These are phyloP conservation scores for Aspergillus floridensis DNA, from an alignment of 2,329 filamentous ascomycete genomes.

Conservation along the genomic window DNA sequence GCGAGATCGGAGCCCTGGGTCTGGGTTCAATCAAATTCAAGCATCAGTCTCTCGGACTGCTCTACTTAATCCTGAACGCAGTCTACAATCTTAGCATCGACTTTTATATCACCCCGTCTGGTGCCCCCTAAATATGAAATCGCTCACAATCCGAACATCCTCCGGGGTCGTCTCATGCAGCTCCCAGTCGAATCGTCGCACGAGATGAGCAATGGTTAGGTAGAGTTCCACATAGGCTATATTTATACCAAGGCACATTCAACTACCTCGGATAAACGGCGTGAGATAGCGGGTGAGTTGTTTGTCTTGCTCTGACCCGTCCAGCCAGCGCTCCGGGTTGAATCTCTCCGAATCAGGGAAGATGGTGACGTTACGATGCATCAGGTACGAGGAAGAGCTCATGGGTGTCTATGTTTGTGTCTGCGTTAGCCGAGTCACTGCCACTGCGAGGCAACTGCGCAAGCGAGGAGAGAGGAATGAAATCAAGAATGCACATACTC, in stretches of 20 bases:
- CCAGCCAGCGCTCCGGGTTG: conserved; percentile 27
- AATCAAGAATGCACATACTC: conserved; percentile 13
- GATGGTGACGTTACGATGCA: conserved; percentile 23
- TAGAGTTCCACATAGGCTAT: conserved; percentile 33
- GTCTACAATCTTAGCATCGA: too few relatives aligned
- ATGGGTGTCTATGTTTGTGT: conserved; percentile 28
- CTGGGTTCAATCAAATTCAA: too few relatives aligned
- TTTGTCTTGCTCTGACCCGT: conserved; percentile 16
- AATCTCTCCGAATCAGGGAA: conserved; percentile 28
- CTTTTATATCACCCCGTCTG: too few relatives aligned
- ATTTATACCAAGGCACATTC: conserved; percentile 26
- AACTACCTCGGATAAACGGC: conserved; percentile 26
- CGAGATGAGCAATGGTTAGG: conserved; percentile 23
- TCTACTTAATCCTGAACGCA: too few relatives aligned
- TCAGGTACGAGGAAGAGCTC: conserved; percentile 32
- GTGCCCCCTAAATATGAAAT: conserved; percentile 3
- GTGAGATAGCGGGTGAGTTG: conserved; percentile 23
- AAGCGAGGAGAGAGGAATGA: too few relatives aligned
- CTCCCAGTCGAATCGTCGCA: conserved; percentile 27
- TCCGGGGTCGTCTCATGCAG: conserved; percentile 26
- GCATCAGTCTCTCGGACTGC: too few relatives aligned
- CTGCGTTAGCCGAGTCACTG: background rate
- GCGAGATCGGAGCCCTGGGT: background rate
- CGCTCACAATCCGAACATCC: conserved; percentile 24
- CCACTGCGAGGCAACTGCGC: too few relatives aligned